Evolutionary conservation across 2,329 filamentous ascomycete genomes (phyloP), one percentile per base, ranked within the genome.

Genomic region (Hypoxylon sp.): DNA sequence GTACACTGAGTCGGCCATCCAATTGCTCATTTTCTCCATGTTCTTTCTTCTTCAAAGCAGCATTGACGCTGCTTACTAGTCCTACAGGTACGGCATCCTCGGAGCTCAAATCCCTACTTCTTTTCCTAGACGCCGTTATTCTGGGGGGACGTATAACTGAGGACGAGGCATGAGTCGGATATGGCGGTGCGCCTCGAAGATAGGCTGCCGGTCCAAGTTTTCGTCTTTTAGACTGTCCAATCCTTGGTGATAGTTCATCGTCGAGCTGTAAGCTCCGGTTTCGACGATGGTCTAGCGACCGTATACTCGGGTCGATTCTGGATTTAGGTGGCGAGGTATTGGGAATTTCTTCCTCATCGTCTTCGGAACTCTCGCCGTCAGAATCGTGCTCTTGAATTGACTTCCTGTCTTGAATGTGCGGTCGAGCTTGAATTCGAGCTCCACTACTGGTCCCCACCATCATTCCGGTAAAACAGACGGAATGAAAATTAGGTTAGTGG

Each of bases 261-360:
- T 48, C 47, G 2, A 29, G 41, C 5, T 43, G 56, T 29, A 14
- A 50, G 16, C 27, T 55, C 21, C 53, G 43, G 19, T 21, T 27
- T 57, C 59, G 60, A 51, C 46, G 62, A 54, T 61, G 41, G 45
- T 56, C 57, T 39, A 57, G 46, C 14, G 59, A 39, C 23, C 34
- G 52, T 51, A 62, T 30, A 27, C 2, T 43, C 12, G 54, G 57
- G 12, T 50, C 32, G 23, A 48, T 27, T 39, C 21, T 46, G 14
- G 39, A 51, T 53, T 73, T 74, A 12, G 59, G 51, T n/a, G 70
- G 67, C 11, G 70, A 69, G 16, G 48, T 46, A 25, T 47, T 52
- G 6, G 73, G 73, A 23, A 76, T 76, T 46, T 62, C 72, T 25
- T 73, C 72, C 6, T 74, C 71, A 14, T 72, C 67, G 14, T 72